Base-by-base conservation (phyloP, 306 rosid genomes). In the Sicyos baderoa region DNA sequence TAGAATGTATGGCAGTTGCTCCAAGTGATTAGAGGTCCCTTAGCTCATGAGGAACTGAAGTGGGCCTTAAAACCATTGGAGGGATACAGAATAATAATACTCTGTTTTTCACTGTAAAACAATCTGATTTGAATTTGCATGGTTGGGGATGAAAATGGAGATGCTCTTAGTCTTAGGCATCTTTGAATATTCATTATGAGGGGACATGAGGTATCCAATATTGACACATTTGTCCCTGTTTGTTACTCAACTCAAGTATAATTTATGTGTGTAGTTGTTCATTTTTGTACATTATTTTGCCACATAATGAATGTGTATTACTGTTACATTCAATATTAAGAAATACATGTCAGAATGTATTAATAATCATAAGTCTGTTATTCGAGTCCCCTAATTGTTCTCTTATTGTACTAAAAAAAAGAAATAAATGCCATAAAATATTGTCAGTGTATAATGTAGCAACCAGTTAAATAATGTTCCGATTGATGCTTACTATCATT, bases 141-240 rank as follows among this genome's bases (percentile, higher is more conserved):
- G 67, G 9, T 32, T 60, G 45, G 48, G 67, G 48, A 32, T 16
- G 35, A 60, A 60, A 35, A 60, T n/a, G 48, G 48, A 60, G 67
- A 32, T 59, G 66, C 45, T n/a, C n/a, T n/a, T n/a, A n/a, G n/a
- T n/a, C n/a, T 18, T 59, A 6, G 21, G 18, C 3, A 32, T 59
- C 65, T 59, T 59, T 59, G 45, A 13, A 7, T 59, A 45, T 29
- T 29, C 12, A 19, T 59, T 14, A 59, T 16, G 45, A 7, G 22
- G 45, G 13, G 19, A 15, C 45, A 2, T 7, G 65, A 16, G 47
- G 66, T 58, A 25, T 25, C 29, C 29, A 29, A 29, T 29, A 1
- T 59, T 59, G 18, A 59, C 47, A 7, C 66, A 29, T 59, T 9
- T 59, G 65, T 13, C 63, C 42, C 3, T 57, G 6, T 25, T 25